Percentiles rank a stretch among this genome's conserved stretches.
phyloP scores from a whole-genome alignment of 140 eudicot genomes.

The Erigeron philadelphicus region DNA sequence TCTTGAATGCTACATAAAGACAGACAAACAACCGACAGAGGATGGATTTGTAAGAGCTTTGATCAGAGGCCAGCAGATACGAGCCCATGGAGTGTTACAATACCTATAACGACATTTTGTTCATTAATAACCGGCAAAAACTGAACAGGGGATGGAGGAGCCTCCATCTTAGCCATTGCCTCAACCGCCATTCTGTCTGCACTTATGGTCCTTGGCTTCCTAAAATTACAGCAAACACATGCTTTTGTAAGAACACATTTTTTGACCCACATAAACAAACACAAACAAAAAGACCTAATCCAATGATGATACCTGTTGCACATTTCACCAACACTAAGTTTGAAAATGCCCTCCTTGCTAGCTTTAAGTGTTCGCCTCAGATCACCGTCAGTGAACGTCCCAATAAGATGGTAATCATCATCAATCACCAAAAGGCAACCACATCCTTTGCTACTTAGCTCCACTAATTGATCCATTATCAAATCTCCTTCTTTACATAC shows the following conservation, averaged over 20 bases:
- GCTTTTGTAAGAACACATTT: background rate
- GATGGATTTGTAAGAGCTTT: constrained; percentile 13
- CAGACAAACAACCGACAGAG: constrained; percentile 3
- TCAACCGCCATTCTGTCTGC: constrained; percentile 94
- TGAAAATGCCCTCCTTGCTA: constrained; percentile 90
- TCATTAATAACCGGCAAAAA: constrained; percentile 76
- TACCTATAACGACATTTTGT: constrained; percentile 58
- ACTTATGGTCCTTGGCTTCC: constrained; percentile 79
- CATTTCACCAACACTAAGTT: constrained; percentile 94
- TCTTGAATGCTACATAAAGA: constrained; percentile 11
- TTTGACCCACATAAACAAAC: background rate
- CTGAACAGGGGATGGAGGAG: constrained; percentile 96
- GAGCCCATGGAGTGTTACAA: constrained; percentile 83
- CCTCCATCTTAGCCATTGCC: constrained; percentile 97
- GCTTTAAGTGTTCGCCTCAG: constrained; percentile 86
- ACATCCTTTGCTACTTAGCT: constrained; percentile 91
- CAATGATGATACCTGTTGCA: constrained; percentile 69
- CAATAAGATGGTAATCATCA: constrained; percentile 62
- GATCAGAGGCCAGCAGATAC: constrained; percentile 77
- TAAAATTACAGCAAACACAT: constrained; percentile 17
- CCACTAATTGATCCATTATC: constrained; percentile 94
- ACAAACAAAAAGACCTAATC: background rate
- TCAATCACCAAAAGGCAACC: constrained; percentile 90
- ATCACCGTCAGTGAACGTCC: constrained; percentile 97
- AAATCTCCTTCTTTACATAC: constrained; percentile 73